Evolutionary conservation across 768 basidiomycete species (phyloP), one percentile per base, ranked within the genome.

Genomic region (Lyophyllum semitale): DNA sequence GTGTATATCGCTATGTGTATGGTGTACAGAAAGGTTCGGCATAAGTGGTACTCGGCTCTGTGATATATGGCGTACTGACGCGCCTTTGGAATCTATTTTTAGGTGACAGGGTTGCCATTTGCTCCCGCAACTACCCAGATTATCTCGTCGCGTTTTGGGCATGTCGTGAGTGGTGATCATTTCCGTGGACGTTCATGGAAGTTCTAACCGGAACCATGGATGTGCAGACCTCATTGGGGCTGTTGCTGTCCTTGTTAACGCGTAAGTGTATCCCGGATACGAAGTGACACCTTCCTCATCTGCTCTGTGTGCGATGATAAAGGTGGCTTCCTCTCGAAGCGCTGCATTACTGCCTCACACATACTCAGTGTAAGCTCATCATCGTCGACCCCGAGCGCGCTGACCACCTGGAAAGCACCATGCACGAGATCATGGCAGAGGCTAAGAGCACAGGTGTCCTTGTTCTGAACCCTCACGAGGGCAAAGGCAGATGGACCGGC

Each of bases 131-230:
- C 61, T 73, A 72, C 51, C 76, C 78, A 17, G 78, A 80, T 35
- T 81, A 72, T 58, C 52, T 80, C 8, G 66, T 76, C 38, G 68
- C 71, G 2, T 82, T 79, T 59, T 83, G 76, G 77, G 83, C 80
- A 8, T 75, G 74, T 57, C 77, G 80, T 69, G 42, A 63, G 71
- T 71, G 35, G 22, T 22, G 20, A 15, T n/a, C n/a, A 15, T 53
- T 18, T 5, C 27, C 43, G 15, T 32, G 26, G 23, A 18, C 17
- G 27, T 12, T 8, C 5, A 30, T 45, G n/a, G 2, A 11, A 27
- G 27, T 0, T n/a, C 12, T 8, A 27, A 13, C 20, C 26, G 9
- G 12, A 15, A 17, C 6, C 22, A 18, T 17, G 26, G 17, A 25
- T 48, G 20, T 29, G 5, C 37, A 76, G 75, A 75, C 55, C 65